Evolutionary conservation across 352 stramenopile species (phyloP), one percentile per base, ranked within the genome.

Genomic region (Blastocystis sp.): DNA sequence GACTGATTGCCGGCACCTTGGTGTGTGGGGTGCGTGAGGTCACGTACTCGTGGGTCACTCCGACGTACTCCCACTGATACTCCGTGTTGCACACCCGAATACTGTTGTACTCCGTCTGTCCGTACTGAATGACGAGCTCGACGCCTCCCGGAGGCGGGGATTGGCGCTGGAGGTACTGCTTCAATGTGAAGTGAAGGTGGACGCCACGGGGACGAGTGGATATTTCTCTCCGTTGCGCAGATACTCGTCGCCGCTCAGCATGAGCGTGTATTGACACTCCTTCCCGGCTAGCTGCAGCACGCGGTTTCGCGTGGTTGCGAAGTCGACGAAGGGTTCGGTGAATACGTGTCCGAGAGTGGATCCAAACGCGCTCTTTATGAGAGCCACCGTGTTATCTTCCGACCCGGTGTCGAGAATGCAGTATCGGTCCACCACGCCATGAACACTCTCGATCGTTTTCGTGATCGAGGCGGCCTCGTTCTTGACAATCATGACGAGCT

Each of bases 161-260:
- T 21, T 59, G 74, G 0, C 39, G 33, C 24, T 37, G 33, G 0
- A 85, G 60, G 50, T 67, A 85, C 0, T 45, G 21, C 6, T 10
- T 31, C 51, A 81, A 1, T 21, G n/a, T 81, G 45, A n/a, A 39
- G 71, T 81, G 26, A 67, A 85, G 74, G 35, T 21, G 16, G 45
- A 1, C 0, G 29, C 2, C 0, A 70, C 51, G 51, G n/a, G 33
- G 51, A 9, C 50, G 13, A 6, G 12, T 50, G 74, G 74, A 85
- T 85, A 85, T 85, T 85, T 67, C 24, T 85, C 13, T 26, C 74
- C 74, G 21, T 85, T 85, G 26, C 41, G 74, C 26, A 85, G 74
- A n/a, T 85, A 85, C 51, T 85, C 74, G 33, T 85, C 74, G 19
- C 74, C 74, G 66, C 74, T 85, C 26, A 85, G 74, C 74, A 85